Evolutionary conservation across 257 asterid genomes (phyloP), one percentile per base, ranked within the genome.

Genomic region (Ajuga chamaepitys): DNA sequence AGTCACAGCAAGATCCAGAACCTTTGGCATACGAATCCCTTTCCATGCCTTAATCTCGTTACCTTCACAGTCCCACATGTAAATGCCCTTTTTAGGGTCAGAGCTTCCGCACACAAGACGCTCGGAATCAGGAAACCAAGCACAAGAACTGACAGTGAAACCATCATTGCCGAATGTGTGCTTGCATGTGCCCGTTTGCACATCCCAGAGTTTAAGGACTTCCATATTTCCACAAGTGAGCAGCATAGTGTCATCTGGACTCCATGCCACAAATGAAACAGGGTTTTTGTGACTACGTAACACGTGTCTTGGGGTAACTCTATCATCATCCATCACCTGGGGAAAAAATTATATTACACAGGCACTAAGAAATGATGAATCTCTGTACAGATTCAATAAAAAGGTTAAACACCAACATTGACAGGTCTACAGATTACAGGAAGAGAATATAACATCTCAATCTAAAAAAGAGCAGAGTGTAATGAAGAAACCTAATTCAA

Each of bases 111-210:
- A 92, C 62, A 89, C 96, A 20, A 92, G 83, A 53, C 91, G 80
- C 80, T 75, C 83, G 53, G 98, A 92, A 81, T 92, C 95, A 10
- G 97, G 98, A 75, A 92, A 88, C 98, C 98, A 92, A 61, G 97
- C 98, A 71, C 98, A 92, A 26, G 95, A 92, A 75, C 93, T 83
- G 73, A 89, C 85, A 3, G 74, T 60, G 75, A 89, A 85, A 69
- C 78, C 76, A 42, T 81, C 91, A 16, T 69, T 64, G 10, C 91
- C 93, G 62, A 83, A 92, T 70, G 98, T 89, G 82, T 71, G 95
- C 82, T 80, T 86, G 87, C 86, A 85, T 57, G 70, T 85, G 82
- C 98, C 97, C 30, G 91, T 84, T 76, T 87, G 86, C 50, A 75
- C 91, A 20, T 89, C 97, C 98, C 98, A 92, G 42, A 89, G 97